Base-by-base conservation (phyloP, 768 basidiomycete genomes). In the Xerocomus potaroensis region DNA sequence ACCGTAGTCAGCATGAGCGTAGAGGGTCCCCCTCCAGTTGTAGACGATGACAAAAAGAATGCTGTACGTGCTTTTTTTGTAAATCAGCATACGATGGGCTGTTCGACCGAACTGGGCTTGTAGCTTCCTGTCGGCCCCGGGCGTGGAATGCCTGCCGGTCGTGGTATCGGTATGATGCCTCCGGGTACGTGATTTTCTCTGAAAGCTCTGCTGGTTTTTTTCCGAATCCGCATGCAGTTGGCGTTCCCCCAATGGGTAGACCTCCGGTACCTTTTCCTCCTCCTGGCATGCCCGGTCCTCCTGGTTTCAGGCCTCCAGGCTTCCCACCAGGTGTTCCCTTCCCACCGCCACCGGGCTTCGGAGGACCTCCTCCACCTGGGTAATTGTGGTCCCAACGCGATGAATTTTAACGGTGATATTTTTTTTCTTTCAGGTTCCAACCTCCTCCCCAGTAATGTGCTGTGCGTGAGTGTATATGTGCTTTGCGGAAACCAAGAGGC, bases 131-230 rank as follows among this genome's bases (percentile, higher is more conserved):
- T 78, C 51, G 95, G 95, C 43, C 91, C 95, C 63, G 95, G 95
- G 53, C 83, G 91, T 51, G 95, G 94, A 57, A 85, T 92, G 76
- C 91, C 94, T 64, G 95, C 94, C 33, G 94, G 95, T 56, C 84
- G 95, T 58, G 95, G 95, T 47, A 95, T 97, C 82, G 91, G 91
- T 45, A 92, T 91, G 87, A 82, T 90, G 80, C 88, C 87, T 45
- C 84, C 87, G 2, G 79, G 87, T 88, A 65, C 47, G 85, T 75
- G 41, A 11, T 32, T 35, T 50, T 49, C 12, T 41, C 45, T 48
- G 34, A 43, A 47, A 42, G 30, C 54, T 31, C 50, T 57, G 54
- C 6, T 52, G 57, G 40, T 53, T 46, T 19, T 36, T 40, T 39
- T 19, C 15, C 50, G 48, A 37, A 59, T 52, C 37, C 18, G 32